Evolutionary conservation across 768 basidiomycete genomes (phyloP), one percentile per base, ranked within the genome.

Genomic region (Pleurotus ostreatus): DNA sequence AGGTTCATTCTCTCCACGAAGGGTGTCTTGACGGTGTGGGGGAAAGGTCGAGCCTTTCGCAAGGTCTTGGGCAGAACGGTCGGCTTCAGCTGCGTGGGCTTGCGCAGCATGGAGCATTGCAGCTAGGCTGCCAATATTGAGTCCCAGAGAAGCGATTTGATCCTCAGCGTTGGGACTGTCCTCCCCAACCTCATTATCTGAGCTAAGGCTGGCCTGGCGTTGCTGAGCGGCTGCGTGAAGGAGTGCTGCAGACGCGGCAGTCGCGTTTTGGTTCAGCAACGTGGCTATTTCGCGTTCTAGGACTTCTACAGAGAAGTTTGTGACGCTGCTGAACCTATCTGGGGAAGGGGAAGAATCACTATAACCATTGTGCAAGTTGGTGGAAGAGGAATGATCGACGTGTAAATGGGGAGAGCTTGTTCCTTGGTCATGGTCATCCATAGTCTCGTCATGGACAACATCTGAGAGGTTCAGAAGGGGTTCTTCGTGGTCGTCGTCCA

Each of bases 81-180:
- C 78, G 43, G 74, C 74, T 59, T 79, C 78, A 12, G 74, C 70
- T 26, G 76, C 78, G 40, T 81, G 84, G 3, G 83, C 83, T 49
- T 89, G 86, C 7, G 86, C 90, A 53, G 88, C 89, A 60, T 91
- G 88, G 26, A 92, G 73, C 61, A 90, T 86, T 47, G 88, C 89
- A n/a, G 86, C 88, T 47, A 92, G 79, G 3, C 83, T 80, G 60
- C 76, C 81, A 41, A 89, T 67, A 63, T 79, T 81, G 44, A 87
- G 71, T 37, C 78, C 77, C n/a, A 86, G 69, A 47, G 77, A 75
- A 8, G 72, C 61, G 41, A 76, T 70, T 53, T 60, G 62, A 30
- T 73, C 76, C 30, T 67, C 57, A 40, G 39, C 51, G 58, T 65
- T 68, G 44, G 60, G 40, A 22, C 25, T 54, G 7, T 25, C 38